phyloP scores from a whole-genome alignment of 2,329 filamentous ascomycete species.

The Fusarium sp. region DNA sequence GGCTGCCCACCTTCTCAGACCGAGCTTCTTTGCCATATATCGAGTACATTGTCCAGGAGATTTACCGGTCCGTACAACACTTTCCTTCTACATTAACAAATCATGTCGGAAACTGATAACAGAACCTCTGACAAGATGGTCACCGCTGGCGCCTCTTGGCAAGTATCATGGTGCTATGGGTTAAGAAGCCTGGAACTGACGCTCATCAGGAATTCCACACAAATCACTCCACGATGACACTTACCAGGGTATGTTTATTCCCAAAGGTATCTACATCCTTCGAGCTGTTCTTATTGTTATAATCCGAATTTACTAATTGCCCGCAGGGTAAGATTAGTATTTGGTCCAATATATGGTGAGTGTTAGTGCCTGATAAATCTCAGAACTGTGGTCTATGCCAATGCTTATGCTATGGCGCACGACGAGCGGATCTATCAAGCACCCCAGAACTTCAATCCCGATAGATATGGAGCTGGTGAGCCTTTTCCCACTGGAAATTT shows the following conservation, averaged over 20 bases:
- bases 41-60: constrained; percentile 58
- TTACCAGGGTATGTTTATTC: constrained; percentile 68
- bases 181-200: constrained; percentile 24
- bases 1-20: constrained; percentile 61
- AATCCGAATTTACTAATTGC: constrained; percentile 4
- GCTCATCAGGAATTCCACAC: constrained; percentile 60
- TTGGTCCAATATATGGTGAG: neutral
- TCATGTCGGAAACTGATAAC: constrained; percentile 5
- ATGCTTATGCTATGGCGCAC: constrained; percentile 56
- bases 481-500: constrained; percentile 55
- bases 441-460: constrained; percentile 59
- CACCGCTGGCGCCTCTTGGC: constrained; percentile 60
- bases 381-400: constrained; percentile 55
- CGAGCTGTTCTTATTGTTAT: no score
- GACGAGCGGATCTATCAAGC: constrained; percentile 55
- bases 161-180: constrained; percentile 7
- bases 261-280: constrained; percentile 54
- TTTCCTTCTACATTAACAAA: neutral
- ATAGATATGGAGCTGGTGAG: constrained; percentile 59
- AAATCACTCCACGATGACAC: constrained; percentile 64
- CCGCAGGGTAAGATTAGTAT: constrained; percentile 34
- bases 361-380: constrained; percentile 32
- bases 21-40: constrained; percentile 56
- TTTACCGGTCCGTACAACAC: constrained; percentile 48
- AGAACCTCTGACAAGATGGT: constrained; percentile 45